Evolutionary conservation across 768 basidiomycete species (phyloP).

Genomic region (Calocybe cyanea): DNA sequence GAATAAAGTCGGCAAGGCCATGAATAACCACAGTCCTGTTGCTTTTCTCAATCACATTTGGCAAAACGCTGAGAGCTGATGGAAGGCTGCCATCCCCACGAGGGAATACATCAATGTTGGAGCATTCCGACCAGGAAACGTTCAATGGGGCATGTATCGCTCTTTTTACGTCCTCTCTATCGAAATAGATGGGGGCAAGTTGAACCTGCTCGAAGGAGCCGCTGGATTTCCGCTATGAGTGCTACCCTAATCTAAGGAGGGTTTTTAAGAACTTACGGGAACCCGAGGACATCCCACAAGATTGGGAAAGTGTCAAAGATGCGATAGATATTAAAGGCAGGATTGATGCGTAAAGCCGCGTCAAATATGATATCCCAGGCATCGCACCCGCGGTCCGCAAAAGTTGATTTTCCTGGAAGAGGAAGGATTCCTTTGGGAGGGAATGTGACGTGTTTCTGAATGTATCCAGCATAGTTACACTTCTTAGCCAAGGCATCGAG

Average conservation of each 20-base stretch:
- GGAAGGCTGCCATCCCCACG: constrained; percentile 59
- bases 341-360: constrained; percentile 59
- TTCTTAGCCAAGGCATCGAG: constrained; percentile 46
- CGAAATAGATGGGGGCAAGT: constrained; percentile 62
- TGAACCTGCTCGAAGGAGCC: constrained; percentile 55
- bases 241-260: not conserved
- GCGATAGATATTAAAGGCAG: constrained; percentile 74
- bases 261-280: constrained; percentile 46
- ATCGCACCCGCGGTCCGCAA: constrained; percentile 52
- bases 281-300: constrained; percentile 80
- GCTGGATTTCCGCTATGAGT: constrained; percentile 24
- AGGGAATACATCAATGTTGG: constrained; percentile 56
- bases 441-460: constrained; percentile 58
- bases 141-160: constrained; percentile 68
- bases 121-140: constrained; percentile 63
- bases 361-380: constrained; percentile 65
- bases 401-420: constrained; percentile 55
- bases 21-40: constrained; percentile 65
- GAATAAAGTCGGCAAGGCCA: constrained; percentile 68
- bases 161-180: constrained; percentile 60
- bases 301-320: constrained; percentile 75
- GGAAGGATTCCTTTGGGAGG: constrained; percentile 68
- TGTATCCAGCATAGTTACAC: constrained; percentile 67
- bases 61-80: constrained; percentile 60
- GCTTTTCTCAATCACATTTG: constrained; percentile 75